Conservation (phyloP, 345 rosid genomes). For the Boechera divaricarpa region DNA sequence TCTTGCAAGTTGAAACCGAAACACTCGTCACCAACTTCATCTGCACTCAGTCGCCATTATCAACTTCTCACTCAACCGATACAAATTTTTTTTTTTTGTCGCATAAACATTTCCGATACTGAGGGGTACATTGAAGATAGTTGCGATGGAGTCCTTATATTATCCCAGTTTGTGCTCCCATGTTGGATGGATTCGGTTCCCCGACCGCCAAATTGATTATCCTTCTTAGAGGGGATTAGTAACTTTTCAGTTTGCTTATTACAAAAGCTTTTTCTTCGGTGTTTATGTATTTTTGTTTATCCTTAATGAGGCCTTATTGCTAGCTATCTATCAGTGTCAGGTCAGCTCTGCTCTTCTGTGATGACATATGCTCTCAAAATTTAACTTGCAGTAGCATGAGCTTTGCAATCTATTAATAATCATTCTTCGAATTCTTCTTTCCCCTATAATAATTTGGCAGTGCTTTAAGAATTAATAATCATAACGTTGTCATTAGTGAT, state of each 20-base stretch:
- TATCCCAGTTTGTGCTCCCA: constrained; percentile 21
- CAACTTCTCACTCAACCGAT: too few relatives aligned
- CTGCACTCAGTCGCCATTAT: too few relatives aligned
- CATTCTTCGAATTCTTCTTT: too few relatives aligned
- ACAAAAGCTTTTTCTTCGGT: not conserved
- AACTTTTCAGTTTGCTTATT: not conserved
- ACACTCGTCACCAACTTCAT: not conserved
- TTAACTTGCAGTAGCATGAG: too few relatives aligned
- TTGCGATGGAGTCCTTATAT: not conserved
- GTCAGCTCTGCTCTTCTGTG: too few relatives aligned
- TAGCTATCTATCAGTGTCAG: too few relatives aligned
- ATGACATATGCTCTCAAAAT: too few relatives aligned
- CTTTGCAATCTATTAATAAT: too few relatives aligned
- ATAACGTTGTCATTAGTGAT: too few relatives aligned
- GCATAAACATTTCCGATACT: not conserved
- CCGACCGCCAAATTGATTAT: constrained; percentile 6
- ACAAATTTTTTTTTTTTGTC: not conserved
- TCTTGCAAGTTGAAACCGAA: constrained; percentile 6
- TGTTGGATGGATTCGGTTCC: constrained; percentile 27
- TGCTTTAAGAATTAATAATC: too few relatives aligned
- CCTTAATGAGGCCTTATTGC: too few relatives aligned
- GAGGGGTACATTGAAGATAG: not conserved
- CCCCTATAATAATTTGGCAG: too few relatives aligned
- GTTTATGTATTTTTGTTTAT: not conserved
- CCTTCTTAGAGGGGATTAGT: not conserved